A percentile compares a stretch with the other conserved stretches of the same genome.
Conservation (phyloP, 176 grass and related monocot genomes). For the Zizania latifolia region DNA sequence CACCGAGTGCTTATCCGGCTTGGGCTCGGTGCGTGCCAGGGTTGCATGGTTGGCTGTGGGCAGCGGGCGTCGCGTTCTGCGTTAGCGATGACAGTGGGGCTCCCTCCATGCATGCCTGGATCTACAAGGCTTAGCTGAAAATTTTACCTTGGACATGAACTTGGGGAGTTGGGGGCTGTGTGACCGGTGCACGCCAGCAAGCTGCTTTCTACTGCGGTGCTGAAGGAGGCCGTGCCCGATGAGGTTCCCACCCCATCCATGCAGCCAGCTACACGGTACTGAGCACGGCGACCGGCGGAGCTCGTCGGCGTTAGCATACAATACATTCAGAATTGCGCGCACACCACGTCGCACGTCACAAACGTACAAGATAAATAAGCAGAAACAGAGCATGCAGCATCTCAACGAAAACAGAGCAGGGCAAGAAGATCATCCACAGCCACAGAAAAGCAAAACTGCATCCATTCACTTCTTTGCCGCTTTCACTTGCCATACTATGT, state of each 20-base stretch:
- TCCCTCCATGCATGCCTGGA: too few relatives aligned
- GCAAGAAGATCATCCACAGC: neutral
- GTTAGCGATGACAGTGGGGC: neutral
- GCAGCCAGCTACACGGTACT: too few relatives aligned
- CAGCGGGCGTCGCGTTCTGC: neutral
- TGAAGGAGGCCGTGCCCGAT: too few relatives aligned
- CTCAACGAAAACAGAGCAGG: neutral
- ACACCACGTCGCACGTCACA: too few relatives aligned
- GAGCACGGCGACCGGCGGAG: too few relatives aligned
- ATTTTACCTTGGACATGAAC: neutral
- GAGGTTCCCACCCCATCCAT: too few relatives aligned
- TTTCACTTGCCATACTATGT: neutral
- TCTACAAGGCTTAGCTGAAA: neutral
- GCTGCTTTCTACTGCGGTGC: too few relatives aligned
- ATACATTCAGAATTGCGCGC: too few relatives aligned
- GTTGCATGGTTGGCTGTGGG: neutral
- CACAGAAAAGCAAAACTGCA: neutral
- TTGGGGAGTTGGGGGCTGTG: too few relatives aligned
- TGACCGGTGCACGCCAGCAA: too few relatives aligned
- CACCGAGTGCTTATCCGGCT: conserved; percentile 21
- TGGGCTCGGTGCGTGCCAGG: conserved; percentile 16
- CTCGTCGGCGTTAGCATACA: too few relatives aligned
- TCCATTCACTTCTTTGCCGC: neutral
- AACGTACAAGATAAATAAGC: too few relatives aligned
- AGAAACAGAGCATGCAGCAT: neutral